These are phyloP conservation scores for Penicillium diatomitis DNA, from an alignment of 495 filamentous ascomycete species.

Conservation along the genomic window DNA sequence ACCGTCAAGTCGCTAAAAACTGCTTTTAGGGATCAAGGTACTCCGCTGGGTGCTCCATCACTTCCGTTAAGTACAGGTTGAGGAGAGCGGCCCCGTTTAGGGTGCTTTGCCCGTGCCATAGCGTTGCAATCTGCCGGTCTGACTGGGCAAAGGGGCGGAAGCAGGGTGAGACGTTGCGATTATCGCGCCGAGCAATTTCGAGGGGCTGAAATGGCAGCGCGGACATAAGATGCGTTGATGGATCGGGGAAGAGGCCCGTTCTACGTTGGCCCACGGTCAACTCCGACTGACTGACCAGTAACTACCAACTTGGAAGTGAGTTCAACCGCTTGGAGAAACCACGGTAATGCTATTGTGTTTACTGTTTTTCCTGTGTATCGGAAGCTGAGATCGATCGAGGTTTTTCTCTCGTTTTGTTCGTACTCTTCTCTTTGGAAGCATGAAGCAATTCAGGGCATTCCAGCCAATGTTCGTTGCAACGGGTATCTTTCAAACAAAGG, in stretches of 20 bases:
- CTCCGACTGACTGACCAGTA: background rate
- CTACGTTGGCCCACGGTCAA: too few relatives aligned
- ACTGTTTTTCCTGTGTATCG: too few relatives aligned
- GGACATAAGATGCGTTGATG: too few relatives aligned
- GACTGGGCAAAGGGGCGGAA: conserved; percentile 1
- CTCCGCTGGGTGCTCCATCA: conserved; percentile 26
- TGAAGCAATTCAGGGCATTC: too few relatives aligned
- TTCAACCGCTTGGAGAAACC: too few relatives aligned
- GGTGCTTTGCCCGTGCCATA: conserved; percentile 14
- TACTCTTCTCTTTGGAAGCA: too few relatives aligned
- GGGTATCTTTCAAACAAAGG: conserved; percentile 11
- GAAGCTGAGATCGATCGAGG: too few relatives aligned
- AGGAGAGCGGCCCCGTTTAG: conserved; percentile 35
- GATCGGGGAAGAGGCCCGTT: too few relatives aligned
- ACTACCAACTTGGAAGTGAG: background rate
- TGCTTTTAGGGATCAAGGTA: conserved; percentile 40
- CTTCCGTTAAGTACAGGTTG: conserved; percentile 46
- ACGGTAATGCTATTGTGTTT: too few relatives aligned
- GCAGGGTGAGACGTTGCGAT: conserved; percentile 8
- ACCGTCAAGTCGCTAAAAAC: conserved; percentile 34
- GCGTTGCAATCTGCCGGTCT: conserved; percentile 6
- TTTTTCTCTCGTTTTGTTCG: too few relatives aligned
- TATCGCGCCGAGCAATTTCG: background rate
- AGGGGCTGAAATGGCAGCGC: background rate
- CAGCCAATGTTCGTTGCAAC: background rate